A percentile compares a stretch with the other conserved stretches of the same genome.
Conservation (phyloP, 1,284 basidiomycete genomes). For the Paramarasmius palmivorus region DNA sequence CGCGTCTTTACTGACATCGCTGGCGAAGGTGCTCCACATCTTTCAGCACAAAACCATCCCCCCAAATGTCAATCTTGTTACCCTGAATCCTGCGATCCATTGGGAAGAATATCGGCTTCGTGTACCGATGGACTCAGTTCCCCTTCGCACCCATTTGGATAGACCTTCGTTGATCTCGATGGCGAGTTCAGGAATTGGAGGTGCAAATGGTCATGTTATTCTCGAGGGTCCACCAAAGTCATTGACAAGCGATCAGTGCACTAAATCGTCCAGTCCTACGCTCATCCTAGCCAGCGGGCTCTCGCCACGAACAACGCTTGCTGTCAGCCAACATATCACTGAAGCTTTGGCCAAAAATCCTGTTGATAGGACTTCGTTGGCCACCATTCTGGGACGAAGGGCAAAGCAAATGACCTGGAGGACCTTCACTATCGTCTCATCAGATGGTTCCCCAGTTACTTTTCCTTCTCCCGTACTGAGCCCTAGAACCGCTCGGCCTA, state of each 20-base stretch:
- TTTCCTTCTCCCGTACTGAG: slow-evolving; percentile 25
- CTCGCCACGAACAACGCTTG: slow-evolving; percentile 29
- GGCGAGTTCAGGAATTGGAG: slow-evolving; percentile 44
- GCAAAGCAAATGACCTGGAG: slow-evolving; percentile 35
- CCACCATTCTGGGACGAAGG: slow-evolving; percentile 26
- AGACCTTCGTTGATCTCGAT: slow-evolving; percentile 35
- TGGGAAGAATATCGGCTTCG: slow-evolving; percentile 30
- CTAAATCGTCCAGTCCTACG: slow-evolving; percentile 16
- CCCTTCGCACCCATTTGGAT: slow-evolving; percentile 19
- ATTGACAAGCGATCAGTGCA: no score
- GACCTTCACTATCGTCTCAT: slow-evolving; percentile 19
- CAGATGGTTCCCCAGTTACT: slow-evolving; percentile 1
- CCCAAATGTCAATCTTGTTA: slow-evolving; percentile 37
- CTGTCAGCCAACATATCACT: slow-evolving; percentile 18
- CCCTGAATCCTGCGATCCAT: slow-evolving; percentile 35
- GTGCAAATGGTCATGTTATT: slow-evolving; percentile 40
- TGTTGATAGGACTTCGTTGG: slow-evolving; percentile 15
- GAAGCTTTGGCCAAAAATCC: slow-evolving; percentile 11
- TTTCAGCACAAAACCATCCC: slow-evolving; percentile 35
- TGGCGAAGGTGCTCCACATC: slow-evolving; percentile 40
- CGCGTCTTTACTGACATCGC: slow-evolving; percentile 38
- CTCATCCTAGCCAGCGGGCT: slow-evolving; percentile 38
- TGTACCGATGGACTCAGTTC: slow-evolving; percentile 17
- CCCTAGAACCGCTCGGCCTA: slow-evolving; percentile 21
- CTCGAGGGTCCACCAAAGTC: slow-evolving; percentile 29